A percentile compares a stretch with the other conserved stretches of the same genome.
Evolutionary conservation across 2,329 filamentous ascomycete species (phyloP).

Genomic region (Nemania sp.): DNA sequence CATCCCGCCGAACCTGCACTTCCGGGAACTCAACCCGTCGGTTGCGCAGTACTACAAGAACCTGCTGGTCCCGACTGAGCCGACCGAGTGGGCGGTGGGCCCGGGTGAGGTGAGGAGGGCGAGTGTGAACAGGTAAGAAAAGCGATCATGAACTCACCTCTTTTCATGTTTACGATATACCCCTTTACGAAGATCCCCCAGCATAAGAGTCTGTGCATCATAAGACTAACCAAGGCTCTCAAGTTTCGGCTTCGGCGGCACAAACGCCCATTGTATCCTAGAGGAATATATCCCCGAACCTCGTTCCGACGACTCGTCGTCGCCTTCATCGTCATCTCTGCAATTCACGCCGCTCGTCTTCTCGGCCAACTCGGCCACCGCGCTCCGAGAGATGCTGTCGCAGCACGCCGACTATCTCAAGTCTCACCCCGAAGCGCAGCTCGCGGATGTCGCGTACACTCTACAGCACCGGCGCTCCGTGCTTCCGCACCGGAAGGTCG

Average conservation of each 20-base stretch:
- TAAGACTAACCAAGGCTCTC: no score
- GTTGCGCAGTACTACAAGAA: not conserved
- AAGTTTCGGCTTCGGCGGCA: no score
- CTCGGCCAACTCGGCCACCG: conserved; percentile 21
- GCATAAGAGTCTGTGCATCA: no score
- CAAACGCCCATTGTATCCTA: not conserved
- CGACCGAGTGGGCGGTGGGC: not conserved
- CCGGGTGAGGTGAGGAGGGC: not conserved
- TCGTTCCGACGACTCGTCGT: not conserved
- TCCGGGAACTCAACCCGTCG: not conserved
- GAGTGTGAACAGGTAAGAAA: not conserved
- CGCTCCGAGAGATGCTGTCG: conserved; percentile 17
- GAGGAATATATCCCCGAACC: not conserved
- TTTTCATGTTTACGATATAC: no score
- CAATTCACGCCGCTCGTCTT: conserved; percentile 24
- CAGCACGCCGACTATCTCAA: conserved; percentile 8
- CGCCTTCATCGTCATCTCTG: not conserved
- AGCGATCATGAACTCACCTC: no score
- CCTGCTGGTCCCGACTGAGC: not conserved
- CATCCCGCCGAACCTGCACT: not conserved
- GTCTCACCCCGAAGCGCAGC: not conserved
- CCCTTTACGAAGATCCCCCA: no score
- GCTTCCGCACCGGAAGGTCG: not conserved
- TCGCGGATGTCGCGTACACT: conserved; percentile 18
- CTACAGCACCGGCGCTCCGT: conserved; percentile 12